Base-by-base conservation (phyloP, 106 monocot species). In the Narthecium ossifragum region DNA sequence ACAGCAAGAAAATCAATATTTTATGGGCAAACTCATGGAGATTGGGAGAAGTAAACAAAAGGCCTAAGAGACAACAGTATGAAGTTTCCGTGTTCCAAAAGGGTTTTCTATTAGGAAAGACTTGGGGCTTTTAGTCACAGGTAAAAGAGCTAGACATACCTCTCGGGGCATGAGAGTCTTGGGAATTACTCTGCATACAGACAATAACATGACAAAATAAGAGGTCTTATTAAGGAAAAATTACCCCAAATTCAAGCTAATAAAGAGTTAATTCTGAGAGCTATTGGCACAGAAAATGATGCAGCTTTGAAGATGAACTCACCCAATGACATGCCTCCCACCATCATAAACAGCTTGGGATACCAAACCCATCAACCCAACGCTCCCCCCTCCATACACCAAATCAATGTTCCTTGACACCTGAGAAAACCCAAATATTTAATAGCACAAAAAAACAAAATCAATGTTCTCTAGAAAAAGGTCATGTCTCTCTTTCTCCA, bases 101-200 rank as follows among this genome's bases (percentile, higher is more conserved):
- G 23, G 21, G 49, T 20, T 8, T 58, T 58, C 22, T 56, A 31
- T 12, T 28, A 32, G 33, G 13, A 56, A 56, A 37, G 58, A 12
- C 8, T 23, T 0, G 39, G 23, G 34, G 58, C 24, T 34, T 25
- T 25, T 34, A 33, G 34, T 36, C 14, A 36, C 7, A 8, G 14
- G 6, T n/a, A n/a, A 15, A 15, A 9, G 12, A 39, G 43, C 9
- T 13, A 38, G 58, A 8, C 58, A 58, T 60, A 60, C 45, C 60
- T 60, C 60, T 60, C 60, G 21, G 26, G 60, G 60, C 60, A 60
- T 60, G 45, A 60, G 27, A 45, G 45, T 60, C 60, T 60, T 60
- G 43, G 60, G 60, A n/a, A 60, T 60, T 22, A 60, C 60, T 28
- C 60, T 60, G 60, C 60, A 45, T 31, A 52, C 6, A 26, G 26